Conservation (phyloP, 805 yeast genomes). For the Candida succiphila region DNA sequence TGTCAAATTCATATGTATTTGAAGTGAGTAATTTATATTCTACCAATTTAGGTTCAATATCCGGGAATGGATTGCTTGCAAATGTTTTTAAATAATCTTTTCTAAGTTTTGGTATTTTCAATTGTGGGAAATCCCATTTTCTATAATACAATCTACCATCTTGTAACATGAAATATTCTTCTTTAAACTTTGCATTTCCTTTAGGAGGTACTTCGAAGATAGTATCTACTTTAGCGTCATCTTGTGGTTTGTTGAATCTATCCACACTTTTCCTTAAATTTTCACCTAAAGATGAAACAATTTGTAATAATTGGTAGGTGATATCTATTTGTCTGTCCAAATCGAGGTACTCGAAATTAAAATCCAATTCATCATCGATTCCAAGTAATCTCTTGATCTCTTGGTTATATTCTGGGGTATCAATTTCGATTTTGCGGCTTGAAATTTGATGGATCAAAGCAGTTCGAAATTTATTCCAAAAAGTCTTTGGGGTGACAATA, state of each 20-base stretch:
- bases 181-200: slow-evolving; percentile 4
- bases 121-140: slow-evolving; percentile 19
- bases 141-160: slow-evolving; percentile 42
- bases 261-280: slow-evolving; percentile 42
- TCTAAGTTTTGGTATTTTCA: slow-evolving; percentile 25
- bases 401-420: slow-evolving; percentile 20
- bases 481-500: slow-evolving; percentile 27
- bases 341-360: slow-evolving; percentile 28
- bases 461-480: slow-evolving; percentile 32
- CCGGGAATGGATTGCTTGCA: slow-evolving; percentile 4
- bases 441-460: slow-evolving; percentile 31
- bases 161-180: slow-evolving; percentile 32
- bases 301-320: slow-evolving; percentile 27
- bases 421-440: slow-evolving; percentile 19
- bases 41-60: slow-evolving; percentile 24
- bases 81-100: slow-evolving; percentile 16
- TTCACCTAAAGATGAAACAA: slow-evolving; percentile 32
- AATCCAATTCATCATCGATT: slow-evolving; percentile 8
- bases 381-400: slow-evolving; percentile 3
- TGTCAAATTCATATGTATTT: slow-evolving; percentile 35
- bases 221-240: slow-evolving; percentile 14
- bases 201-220: slow-evolving; percentile 5
- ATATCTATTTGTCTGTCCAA: slow-evolving; percentile 40
- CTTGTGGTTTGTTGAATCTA: slow-evolving; percentile 17
- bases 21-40: slow-evolving; percentile 30